Evolutionary conservation across 345 rosid genomes (phyloP).

Genomic region (Boechera stricta): DNA sequence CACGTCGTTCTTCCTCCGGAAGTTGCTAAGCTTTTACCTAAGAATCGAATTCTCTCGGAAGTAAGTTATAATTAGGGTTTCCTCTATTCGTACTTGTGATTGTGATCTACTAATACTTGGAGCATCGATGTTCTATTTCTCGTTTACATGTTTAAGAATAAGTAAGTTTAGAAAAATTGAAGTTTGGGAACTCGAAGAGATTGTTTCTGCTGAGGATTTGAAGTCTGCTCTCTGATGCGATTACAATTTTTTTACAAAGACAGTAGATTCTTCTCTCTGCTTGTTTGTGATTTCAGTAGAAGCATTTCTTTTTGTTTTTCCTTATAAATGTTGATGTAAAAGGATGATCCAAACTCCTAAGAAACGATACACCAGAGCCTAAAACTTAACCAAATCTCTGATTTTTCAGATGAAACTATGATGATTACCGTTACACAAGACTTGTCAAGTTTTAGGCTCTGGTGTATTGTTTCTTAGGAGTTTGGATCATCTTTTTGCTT

Average conservation of each 20-base stretch:
- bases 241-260: no score
- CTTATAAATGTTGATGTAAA: no score
- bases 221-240: background rate
- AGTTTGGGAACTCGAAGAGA: background rate
- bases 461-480: background rate
- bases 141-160: background rate
- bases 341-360: no score
- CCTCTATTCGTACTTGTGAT: background rate
- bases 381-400: no score
- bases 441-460: background rate
- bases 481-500: background rate
- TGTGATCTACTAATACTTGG: background rate
- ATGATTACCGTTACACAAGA: no score
- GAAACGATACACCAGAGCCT: no score
- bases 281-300: no score
- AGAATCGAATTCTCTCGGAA: slow-evolving; percentile 94
- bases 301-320: no score
- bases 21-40: slow-evolving; percentile 91
- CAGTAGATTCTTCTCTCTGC: no score
- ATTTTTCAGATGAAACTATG: no score
- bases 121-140: background rate
- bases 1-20: slow-evolving; percentile 97
- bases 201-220: slow-evolving; percentile 2
- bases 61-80: slow-evolving; percentile 49
- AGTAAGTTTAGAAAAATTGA: background rate